Conservation (phyloP, 441 rosid species). For the Corymbia calophylla region DNA sequence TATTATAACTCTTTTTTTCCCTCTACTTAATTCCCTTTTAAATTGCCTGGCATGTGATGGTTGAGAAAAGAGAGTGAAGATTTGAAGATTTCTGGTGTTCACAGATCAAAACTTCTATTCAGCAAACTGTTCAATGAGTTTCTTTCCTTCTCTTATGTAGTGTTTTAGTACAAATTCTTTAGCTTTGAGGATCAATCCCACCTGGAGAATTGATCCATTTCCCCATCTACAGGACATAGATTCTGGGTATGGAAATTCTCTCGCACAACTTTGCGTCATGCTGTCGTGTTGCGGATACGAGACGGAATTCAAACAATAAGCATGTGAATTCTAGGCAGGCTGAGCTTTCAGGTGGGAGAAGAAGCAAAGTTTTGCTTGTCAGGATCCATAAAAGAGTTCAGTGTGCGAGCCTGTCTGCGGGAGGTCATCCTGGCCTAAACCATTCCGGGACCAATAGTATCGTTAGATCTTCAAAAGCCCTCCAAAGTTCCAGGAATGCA, state of each 20-base stretch:
- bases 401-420: slow-evolving; percentile 9
- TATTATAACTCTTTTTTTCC: neutral
- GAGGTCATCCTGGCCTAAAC: slow-evolving; percentile 1
- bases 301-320: slow-evolving; percentile 15
- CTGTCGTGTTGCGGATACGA: slow-evolving; percentile 11
- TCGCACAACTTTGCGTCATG: slow-evolving; percentile 19
- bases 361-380: slow-evolving; percentile 9
- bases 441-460: slow-evolving; percentile 5
- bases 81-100: neutral
- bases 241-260: slow-evolving; percentile 39
- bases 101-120: neutral
- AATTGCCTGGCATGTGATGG: neutral
- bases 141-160: neutral
- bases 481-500: slow-evolving; percentile 8
- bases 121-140: neutral
- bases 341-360: slow-evolving; percentile 12
- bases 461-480: slow-evolving; percentile 3
- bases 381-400: slow-evolving; percentile 15
- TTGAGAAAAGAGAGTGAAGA: neutral
- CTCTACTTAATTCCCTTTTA: neutral
- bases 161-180: neutral
- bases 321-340: slow-evolving; percentile 7
- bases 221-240: slow-evolving; percentile 1
- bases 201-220: neutral
- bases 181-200: neutral